Evolutionary conservation across 2,329 filamentous ascomycete species (phyloP), one percentile per base, ranked within the genome.

Genomic region (Chaetomiaceae sp.): DNA sequence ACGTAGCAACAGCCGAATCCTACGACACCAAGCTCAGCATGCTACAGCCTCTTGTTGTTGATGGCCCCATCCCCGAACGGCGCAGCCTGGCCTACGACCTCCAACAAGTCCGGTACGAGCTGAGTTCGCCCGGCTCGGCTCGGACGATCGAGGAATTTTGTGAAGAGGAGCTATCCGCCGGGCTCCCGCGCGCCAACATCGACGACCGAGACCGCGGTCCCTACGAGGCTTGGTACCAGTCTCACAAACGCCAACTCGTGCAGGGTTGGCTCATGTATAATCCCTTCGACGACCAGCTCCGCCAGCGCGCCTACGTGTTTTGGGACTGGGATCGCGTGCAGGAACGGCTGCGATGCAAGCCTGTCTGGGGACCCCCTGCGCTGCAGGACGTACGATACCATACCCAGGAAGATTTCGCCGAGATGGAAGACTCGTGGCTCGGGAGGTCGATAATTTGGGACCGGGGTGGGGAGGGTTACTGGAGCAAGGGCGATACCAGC

Each of bases 271-370:
- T 10, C 16, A 38, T 10, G 34, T 2, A 10, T 10, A 14, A 12
- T 38, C 34, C 10, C 8, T 17, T 16, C 13, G 7, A 13, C 10
- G 33, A 14, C 25, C 39, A 21, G 44, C 33, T 39, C 16, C 44
- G 44, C 9, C n/a, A 39, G 23, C 21, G 34, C 6, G 44, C 44
- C 12, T 46, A 46, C 23, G 44, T 46, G 21, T 30, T 46, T 30
- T 46, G 44, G 44, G 44, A 46, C 44, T 5, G 4, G 16, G 21
- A 39, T 7, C 34, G 44, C 10, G 23, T 46, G 44, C 40, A n/a
- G 9, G 8, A 23, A 10, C 4, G 3, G 16, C 14, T 5, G 10
- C n/a, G 30, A 5, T 5, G 31, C 19, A 3, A n/a, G n/a, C n/a
- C n/a, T n/a, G n/a, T 35, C 31, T 43, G 40, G 40, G 27, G 16